These are phyloP conservation scores for Flaveria linearis DNA, from an alignment of 129 eudicot genomes.

Conservation along the genomic window DNA sequence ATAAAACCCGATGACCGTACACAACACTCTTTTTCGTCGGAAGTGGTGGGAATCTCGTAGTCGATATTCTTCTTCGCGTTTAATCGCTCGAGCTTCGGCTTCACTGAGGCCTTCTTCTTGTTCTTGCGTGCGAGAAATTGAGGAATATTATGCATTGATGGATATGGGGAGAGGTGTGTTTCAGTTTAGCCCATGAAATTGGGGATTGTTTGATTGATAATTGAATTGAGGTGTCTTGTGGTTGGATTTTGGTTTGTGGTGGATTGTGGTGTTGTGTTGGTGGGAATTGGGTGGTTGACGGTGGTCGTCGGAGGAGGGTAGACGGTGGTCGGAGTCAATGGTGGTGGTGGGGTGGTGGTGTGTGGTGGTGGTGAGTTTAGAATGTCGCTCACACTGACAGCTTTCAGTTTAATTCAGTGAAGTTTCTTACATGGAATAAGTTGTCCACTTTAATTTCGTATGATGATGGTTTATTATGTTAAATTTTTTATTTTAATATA, in stretches of 20 bases:
- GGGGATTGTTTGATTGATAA: not conserved
- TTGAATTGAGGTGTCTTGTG: not conserved
- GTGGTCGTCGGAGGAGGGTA: constrained; percentile 21
- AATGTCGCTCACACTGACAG: constrained; percentile 15
- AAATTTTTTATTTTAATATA: not conserved
- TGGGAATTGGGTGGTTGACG: constrained; percentile 10
- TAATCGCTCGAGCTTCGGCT: constrained; percentile 62
- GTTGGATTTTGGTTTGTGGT: constrained; percentile 1
- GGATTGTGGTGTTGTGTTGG: not conserved
- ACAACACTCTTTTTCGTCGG: constrained; percentile 15
- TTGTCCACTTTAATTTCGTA: not conserved
- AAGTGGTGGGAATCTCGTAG: constrained; percentile 49
- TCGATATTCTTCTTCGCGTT: constrained; percentile 59
- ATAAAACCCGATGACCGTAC: constrained; percentile 24
- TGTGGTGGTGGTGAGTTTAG: constrained; percentile 26
- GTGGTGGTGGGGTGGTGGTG: constrained; percentile 27
- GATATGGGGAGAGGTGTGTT: constrained; percentile 1
- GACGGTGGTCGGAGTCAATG: constrained; percentile 21
- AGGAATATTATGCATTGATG: constrained; percentile 34
- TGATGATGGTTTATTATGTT: no score
- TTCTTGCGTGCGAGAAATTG: constrained; percentile 35
- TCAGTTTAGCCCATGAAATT: constrained; percentile 19
- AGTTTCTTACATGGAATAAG: constrained; percentile 6
- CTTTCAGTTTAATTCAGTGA: constrained; percentile 8
- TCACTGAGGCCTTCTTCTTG: constrained; percentile 39